A percentile compares a stretch with the other conserved stretches of the same genome.
These are phyloP conservation scores for Ophiostoma piceae DNA, from an alignment of 2,329 filamentous ascomycete species.

Conservation along the genomic window DNA sequence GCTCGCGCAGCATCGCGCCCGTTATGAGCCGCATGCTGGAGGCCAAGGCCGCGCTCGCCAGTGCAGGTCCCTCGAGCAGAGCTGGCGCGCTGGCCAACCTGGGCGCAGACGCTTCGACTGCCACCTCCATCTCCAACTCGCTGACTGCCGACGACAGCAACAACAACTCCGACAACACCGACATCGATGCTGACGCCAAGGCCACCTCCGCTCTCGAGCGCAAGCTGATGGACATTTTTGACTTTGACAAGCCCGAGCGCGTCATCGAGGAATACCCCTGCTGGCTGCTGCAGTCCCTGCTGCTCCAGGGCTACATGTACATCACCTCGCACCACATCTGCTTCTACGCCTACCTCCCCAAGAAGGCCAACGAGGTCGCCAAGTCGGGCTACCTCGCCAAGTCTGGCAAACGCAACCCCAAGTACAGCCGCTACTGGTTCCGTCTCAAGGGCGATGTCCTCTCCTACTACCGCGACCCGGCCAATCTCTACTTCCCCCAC, in stretches of 20 bases:
- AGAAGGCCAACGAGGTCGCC: constrained; percentile 72
- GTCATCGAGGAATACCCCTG: constrained; percentile 91
- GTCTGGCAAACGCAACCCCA: constrained; percentile 79
- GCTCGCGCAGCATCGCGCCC: constrained; percentile 50
- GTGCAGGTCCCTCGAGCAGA: not conserved
- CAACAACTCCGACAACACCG: constrained; percentile 27
- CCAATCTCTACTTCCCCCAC: constrained; percentile 83
- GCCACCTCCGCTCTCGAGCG: constrained; percentile 59
- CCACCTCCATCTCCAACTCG: not conserved
- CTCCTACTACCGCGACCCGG: constrained; percentile 78
- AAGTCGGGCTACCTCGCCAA: constrained; percentile 89
- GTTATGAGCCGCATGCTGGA: constrained; percentile 75
- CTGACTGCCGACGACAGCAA: constrained; percentile 43
- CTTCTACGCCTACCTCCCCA: constrained; percentile 95
- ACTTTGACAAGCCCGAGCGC: constrained; percentile 74
- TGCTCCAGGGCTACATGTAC: constrained; percentile 93
- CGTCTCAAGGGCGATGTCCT: constrained; percentile 85
- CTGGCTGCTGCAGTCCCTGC: constrained; percentile 84
- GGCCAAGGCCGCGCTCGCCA: constrained; percentile 56
- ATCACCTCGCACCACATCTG: constrained; percentile 89
- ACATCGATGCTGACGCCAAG: constrained; percentile 40
- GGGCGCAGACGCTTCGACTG: constrained; percentile 41
- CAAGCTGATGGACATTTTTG: constrained; percentile 76
- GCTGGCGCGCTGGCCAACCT: not conserved
- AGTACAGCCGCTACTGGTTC: constrained; percentile 90